Evolutionary conservation across 768 basidiomycete species (phyloP).

Genomic region (Termitomyces sp.): DNA sequence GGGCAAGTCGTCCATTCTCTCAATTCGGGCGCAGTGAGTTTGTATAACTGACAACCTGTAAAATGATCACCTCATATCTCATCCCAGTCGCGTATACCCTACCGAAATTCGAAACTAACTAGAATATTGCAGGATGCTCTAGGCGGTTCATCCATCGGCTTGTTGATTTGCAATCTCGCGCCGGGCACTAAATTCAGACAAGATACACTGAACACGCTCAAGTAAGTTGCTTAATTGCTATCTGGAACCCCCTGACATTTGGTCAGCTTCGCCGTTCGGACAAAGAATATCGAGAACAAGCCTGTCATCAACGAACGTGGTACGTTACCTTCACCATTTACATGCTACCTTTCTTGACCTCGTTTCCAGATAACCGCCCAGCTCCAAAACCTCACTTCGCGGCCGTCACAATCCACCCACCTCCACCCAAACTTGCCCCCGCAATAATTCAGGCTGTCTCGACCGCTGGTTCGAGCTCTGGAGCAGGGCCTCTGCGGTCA

Average conservation of each 20-base stretch:
- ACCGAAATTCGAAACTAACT: slow-evolving; percentile 86
- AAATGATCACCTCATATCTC: background rate
- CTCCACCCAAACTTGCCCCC: slow-evolving; percentile 39
- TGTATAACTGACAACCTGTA: background rate
- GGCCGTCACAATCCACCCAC: slow-evolving; percentile 42
- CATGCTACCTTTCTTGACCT: background rate
- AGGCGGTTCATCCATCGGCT: slow-evolving; percentile 72
- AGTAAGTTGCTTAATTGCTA: slow-evolving; percentile 40
- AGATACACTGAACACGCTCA: slow-evolving; percentile 89
- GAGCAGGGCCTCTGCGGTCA: slow-evolving; percentile 18
- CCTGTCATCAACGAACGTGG: slow-evolving; percentile 76
- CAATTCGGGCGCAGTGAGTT: slow-evolving; percentile 61
- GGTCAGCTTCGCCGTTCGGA: slow-evolving; percentile 67
- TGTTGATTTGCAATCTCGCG: slow-evolving; percentile 84
- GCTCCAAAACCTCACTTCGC: slow-evolving; percentile 60
- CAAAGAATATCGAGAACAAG: slow-evolving; percentile 84
- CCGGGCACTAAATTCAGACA: slow-evolving; percentile 78
- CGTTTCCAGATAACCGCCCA: slow-evolving; percentile 49
- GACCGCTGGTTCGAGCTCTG: slow-evolving; percentile 24
- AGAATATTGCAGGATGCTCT: slow-evolving; percentile 88
- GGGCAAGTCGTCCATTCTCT: slow-evolving; percentile 87
- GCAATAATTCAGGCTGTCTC: slow-evolving; percentile 39
- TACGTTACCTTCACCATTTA: slow-evolving; percentile 22
- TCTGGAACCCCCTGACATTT: background rate
- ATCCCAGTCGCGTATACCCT: slow-evolving; percentile 70